A percentile compares a stretch with the other conserved stretches of the same genome.
phyloP scores from a whole-genome alignment of 1,284 basidiomycete species.

The Cryptococcus hybrid region DNA sequence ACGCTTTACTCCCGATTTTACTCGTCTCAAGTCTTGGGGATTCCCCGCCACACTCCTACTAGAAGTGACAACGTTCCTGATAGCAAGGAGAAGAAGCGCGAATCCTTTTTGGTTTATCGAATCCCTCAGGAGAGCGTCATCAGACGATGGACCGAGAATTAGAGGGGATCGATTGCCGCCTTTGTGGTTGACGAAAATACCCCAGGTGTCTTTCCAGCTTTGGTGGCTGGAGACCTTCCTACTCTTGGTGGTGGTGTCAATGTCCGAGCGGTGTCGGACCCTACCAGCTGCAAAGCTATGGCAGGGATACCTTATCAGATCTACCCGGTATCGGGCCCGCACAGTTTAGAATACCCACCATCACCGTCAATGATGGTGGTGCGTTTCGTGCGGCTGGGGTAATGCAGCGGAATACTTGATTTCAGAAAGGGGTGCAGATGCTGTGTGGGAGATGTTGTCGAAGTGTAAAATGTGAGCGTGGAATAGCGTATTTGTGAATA shows the following conservation, averaged over 20 bases:
- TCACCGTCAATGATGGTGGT: no score
- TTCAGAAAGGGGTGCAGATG: slow-evolving; percentile 2
- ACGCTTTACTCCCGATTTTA: slow-evolving; percentile 13
- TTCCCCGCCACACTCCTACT: slow-evolving; percentile 17
- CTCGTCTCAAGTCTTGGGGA: slow-evolving; percentile 33
- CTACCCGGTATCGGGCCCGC: no score
- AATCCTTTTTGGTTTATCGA: slow-evolving; percentile 45
- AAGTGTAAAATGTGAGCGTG: neutral
- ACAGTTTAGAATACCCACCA: no score
- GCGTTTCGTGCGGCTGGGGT: no score
- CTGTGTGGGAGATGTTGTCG: slow-evolving; percentile 11
- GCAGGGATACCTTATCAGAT: no score
- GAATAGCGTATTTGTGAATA: no score
- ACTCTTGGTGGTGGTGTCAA: neutral
- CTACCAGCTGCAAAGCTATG: neutral
- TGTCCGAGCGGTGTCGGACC: no score
- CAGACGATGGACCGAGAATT: neutral
- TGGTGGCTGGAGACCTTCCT: neutral
- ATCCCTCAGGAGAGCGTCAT: slow-evolving; percentile 7
- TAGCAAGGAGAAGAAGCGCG: slow-evolving; percentile 23
- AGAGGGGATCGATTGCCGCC: slow-evolving; percentile 8
- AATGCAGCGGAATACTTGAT: neutral
- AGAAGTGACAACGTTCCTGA: no score
- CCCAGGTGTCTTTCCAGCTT: neutral
- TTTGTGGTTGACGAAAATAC: slow-evolving; percentile 1